Evolutionary conservation across 1,139 yeast species (phyloP), one percentile per base, ranked within the genome.

Genomic region (Lodderomyces parapsilosis): DNA sequence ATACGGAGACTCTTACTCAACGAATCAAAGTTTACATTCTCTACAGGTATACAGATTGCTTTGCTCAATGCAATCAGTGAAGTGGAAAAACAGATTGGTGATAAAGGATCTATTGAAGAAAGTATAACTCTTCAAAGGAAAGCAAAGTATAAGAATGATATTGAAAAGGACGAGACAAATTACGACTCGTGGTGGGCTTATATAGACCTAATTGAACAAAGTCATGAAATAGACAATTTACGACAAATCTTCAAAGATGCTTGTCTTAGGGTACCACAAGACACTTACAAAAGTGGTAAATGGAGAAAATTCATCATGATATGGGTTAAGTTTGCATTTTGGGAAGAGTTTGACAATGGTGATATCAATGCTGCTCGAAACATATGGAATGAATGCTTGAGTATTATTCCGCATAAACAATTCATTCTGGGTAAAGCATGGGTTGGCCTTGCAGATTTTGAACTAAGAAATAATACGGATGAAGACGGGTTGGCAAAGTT

Each of bases 131-230:
- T 65, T 3, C 84, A 84, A 52, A 65, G 96, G 43, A 73, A 74
- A 46, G 61, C 69, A 8, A 70, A 69, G 43, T 45, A 45, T 39
- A 45, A 42, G 35, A 17, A 34, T 17, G 67, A 65, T 13, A 55
- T 89, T 18, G 52, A 56, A 11, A 54, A 57, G 5, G 71, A 78
- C 45, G 82, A 88, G 0, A 40, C 50, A 1, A 87, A 88, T 60
- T 83, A 80, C 59, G 94, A 86, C 55, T 66, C 81, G 0, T 90
- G 97, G 97, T 89, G 96, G 89, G 60, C 79, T 0, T 82, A 83
- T 52, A 52, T 87, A 2, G 71, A 75, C 17, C 56, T 86, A 18
- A 51, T 80, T 62, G 38, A 72, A 0, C 37, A 41, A 8, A 25
- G 36, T 24, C 32, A 49, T 6, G 51, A 59, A 2, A 60, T 59